phyloP scores from a whole-genome alignment of 768 basidiomycete genomes.

The Podaxis sp. region DNA sequence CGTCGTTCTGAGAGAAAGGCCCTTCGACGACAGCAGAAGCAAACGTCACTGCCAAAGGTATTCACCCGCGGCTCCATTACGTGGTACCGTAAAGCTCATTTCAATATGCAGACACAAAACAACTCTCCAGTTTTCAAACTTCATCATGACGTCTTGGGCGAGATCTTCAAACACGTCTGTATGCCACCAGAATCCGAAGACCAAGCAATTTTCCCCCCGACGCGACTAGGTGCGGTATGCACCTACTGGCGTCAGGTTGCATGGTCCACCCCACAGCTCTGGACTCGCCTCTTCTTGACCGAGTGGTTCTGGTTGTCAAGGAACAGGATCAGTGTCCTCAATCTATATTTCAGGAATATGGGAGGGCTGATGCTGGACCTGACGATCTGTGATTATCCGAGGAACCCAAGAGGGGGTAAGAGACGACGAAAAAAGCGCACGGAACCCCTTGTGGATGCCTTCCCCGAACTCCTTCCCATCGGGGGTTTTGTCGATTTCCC shows the following conservation, averaged over 20 bases:
- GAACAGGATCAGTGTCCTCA: not conserved
- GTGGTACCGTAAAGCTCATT: not conserved
- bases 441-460: not conserved
- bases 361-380: not conserved
- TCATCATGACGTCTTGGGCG: not conserved
- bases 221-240: not conserved
- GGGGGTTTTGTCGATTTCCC: not conserved
- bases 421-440: not conserved
- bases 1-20: too few species aligned
- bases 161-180: not conserved
- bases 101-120: not conserved
- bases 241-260: slow-evolving; percentile 2
- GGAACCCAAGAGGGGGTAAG: not conserved
- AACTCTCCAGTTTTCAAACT: not conserved
- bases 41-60: not conserved
- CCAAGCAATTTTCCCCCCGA: not conserved
- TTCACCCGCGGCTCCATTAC: not conserved
- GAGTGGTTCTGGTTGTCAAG: not conserved
- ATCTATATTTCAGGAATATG: slow-evolving; percentile 2
- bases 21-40: not conserved
- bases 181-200: not conserved
- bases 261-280: not conserved
- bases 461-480: not conserved
- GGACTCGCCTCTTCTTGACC: not conserved
- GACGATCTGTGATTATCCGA: not conserved